Conservation (phyloP, 306 rosid species). For the Vigna reflexopilosa region DNA sequence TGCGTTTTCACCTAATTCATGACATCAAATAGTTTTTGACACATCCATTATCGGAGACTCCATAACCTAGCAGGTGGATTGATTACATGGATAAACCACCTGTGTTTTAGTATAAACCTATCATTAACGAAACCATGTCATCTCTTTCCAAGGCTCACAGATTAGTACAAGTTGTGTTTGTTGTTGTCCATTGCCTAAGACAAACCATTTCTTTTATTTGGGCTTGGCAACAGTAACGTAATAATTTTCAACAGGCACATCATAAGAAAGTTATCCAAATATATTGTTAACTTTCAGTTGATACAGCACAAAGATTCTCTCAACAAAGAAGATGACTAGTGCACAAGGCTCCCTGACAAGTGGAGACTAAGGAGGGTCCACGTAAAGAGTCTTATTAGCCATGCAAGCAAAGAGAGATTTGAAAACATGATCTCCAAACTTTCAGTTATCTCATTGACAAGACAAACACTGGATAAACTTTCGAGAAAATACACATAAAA, state of each 20-base stretch:
- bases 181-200: neutral
- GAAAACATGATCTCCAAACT: neutral
- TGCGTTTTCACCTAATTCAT: neutral
- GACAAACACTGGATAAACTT: conserved; percentile 21
- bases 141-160: neutral
- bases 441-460: neutral
- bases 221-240: neutral
- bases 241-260: neutral
- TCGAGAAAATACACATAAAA: neutral
- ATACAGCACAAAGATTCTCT: neutral
- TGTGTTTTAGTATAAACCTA: too few relatives aligned
- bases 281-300: conserved; percentile 1
- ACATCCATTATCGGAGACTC: neutral
- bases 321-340: neutral
- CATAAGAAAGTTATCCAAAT: neutral
- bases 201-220: neutral
- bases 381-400: neutral
- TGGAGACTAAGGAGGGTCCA: neutral
- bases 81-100: too few relatives aligned
- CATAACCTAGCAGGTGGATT: neutral
- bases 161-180: neutral
- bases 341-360: too few relatives aligned
- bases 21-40: too few relatives aligned
- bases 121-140: neutral
- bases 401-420: neutral